Percentiles rank a stretch among this genome's conserved stretches.
phyloP scores from a whole-genome alignment of 2,329 filamentous ascomycete genomes.

The Byssoonygena ceratinophila region DNA sequence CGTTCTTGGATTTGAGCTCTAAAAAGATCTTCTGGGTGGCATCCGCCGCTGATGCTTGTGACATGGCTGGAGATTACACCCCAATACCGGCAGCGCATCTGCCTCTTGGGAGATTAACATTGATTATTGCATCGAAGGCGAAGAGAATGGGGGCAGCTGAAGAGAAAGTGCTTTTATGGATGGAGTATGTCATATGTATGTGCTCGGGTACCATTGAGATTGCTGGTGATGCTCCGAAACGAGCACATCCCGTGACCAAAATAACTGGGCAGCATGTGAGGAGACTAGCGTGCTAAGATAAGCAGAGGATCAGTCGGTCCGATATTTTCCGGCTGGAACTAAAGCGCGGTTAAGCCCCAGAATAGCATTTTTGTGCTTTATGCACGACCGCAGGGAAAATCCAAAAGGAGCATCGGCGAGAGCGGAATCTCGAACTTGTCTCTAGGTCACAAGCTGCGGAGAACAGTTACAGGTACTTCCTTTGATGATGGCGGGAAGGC shows the following conservation, averaged over 20 bases:
- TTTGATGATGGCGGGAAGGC: slow-evolving; percentile 26
- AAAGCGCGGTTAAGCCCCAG: neutral
- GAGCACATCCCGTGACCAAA: neutral
- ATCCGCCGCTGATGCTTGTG: slow-evolving; percentile 39
- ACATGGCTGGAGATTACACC: slow-evolving; percentile 28
- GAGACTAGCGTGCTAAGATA: neutral
- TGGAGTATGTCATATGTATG: too few relatives aligned
- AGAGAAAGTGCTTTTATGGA: neutral
- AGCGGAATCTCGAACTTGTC: slow-evolving; percentile 1
- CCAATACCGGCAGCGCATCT: slow-evolving; percentile 8
- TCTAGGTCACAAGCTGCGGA: neutral
- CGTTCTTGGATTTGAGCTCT: slow-evolving; percentile 49
- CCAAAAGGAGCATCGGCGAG: neutral
- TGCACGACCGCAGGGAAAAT: slow-evolving; percentile 4
- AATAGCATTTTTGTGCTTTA: neutral
- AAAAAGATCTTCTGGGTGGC: slow-evolving; percentile 46
- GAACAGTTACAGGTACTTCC: neutral
- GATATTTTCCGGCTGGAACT: neutral
- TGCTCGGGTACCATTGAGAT: neutral
- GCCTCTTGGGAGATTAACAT: slow-evolving; percentile 7
- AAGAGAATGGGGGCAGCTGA: neutral
- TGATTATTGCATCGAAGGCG: slow-evolving; percentile 6
- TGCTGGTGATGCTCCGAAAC: neutral
- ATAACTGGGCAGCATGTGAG: neutral
- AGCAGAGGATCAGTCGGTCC: neutral